Percentiles rank a stretch among this genome's conserved stretches.
These are phyloP conservation scores for Capronia coronata DNA, from an alignment of 2,329 filamentous ascomycete species.

Conservation along the genomic window DNA sequence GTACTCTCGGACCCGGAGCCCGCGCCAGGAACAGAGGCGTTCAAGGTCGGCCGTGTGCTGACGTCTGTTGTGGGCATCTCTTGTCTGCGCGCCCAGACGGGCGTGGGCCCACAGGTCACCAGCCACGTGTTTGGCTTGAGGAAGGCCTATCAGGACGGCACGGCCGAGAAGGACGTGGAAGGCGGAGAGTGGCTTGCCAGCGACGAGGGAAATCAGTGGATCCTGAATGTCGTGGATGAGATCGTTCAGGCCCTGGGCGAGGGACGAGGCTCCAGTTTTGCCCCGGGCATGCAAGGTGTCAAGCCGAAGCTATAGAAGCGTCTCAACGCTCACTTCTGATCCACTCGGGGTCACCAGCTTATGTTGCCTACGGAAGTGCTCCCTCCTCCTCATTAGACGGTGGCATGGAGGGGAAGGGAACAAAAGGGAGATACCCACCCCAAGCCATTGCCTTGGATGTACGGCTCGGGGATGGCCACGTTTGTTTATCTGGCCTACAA, in stretches of 20 bases:
- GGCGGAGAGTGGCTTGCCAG: constrained; percentile 56
- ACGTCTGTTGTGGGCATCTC: constrained; percentile 69
- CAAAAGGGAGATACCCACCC: too few relatives aligned
- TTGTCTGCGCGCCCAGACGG: constrained; percentile 70
- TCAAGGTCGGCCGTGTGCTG: constrained; percentile 60
- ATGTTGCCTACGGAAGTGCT: too few relatives aligned
- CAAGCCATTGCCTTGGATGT: too few relatives aligned
- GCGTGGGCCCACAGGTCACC: constrained; percentile 73
- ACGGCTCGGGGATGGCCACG: too few relatives aligned
- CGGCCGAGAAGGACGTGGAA: constrained; percentile 45
- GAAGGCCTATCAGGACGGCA: constrained; percentile 67
- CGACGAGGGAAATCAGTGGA: constrained; percentile 60
- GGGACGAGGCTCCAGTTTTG: constrained; percentile 50
- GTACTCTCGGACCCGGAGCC: constrained; percentile 62
- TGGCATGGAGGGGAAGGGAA: too few relatives aligned
- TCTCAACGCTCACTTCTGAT: too few relatives aligned
- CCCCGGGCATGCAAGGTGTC: constrained; percentile 42
- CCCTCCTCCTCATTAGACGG: too few relatives aligned
- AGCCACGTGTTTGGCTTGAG: constrained; percentile 75
- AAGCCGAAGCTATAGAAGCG: constrained; percentile 18
- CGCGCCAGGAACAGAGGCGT: constrained; percentile 33
- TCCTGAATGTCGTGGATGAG: constrained; percentile 55
- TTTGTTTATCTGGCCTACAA: too few relatives aligned
- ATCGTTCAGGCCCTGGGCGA: constrained; percentile 49
- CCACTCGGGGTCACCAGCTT: too few relatives aligned